Evolutionary conservation across 2,329 filamentous ascomycete genomes (phyloP).

Genomic region (Arachnomyces sp.): DNA sequence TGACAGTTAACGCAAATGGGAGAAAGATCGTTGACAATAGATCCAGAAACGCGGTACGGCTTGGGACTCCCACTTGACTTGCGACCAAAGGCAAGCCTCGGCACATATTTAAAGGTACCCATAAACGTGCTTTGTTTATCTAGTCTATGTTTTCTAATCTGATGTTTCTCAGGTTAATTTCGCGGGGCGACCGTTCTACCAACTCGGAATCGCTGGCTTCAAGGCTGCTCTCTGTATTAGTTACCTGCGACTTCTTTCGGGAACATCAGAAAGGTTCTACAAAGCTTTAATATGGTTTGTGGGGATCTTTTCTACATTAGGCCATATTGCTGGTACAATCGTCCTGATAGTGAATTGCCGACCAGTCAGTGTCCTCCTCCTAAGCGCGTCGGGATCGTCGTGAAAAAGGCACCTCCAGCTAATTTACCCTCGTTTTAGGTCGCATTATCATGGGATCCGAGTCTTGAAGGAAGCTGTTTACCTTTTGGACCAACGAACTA

Average conservation of each 20-base stretch:
- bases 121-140: too few relatives aligned
- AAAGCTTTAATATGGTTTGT: conserved; percentile 39
- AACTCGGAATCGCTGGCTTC: conserved; percentile 50
- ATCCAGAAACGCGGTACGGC: conserved; percentile 49
- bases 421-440: conserved; percentile 9
- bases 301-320: conserved; percentile 38
- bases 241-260: conserved; percentile 45
- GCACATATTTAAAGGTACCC: conserved; percentile 36
- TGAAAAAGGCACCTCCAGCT: too few relatives aligned
- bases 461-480: conserved; percentile 37
- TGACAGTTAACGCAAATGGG: background rate
- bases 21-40: conserved; percentile 4
- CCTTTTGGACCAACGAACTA: conserved; percentile 44
- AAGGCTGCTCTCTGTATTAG: conserved; percentile 49
- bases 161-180: conserved; percentile 38
- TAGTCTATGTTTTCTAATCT: background rate
- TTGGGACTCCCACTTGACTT: conserved; percentile 41
- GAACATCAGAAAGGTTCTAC: conserved; percentile 41
- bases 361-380: conserved; percentile 30
- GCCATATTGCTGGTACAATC: conserved; percentile 44
- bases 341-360: conserved; percentile 45
- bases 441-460: conserved; percentile 41
- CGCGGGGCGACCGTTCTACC: conserved; percentile 48
- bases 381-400: too few relatives aligned
- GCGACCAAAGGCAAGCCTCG: conserved; percentile 39